phyloP scores from a whole-genome alignment of 345 rosid genomes.

The Camelina laxa region DNA sequence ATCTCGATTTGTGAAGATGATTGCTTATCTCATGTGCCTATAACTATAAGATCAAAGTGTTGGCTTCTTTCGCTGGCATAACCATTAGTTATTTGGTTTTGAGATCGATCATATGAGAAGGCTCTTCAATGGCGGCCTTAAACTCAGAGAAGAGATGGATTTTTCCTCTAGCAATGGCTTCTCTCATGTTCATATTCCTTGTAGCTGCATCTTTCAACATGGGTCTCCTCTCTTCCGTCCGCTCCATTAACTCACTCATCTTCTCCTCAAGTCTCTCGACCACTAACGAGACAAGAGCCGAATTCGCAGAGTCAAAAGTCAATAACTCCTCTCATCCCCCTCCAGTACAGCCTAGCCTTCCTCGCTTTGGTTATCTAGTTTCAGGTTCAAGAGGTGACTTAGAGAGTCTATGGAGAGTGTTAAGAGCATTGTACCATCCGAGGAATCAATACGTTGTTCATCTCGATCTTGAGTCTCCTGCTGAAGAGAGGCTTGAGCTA shows the following conservation, averaged over 20 bases:
- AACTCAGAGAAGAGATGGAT: constrained; percentile 94
- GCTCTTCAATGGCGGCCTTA: constrained; percentile 57
- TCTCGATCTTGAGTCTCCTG: constrained; percentile 90
- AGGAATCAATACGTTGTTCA: constrained; percentile 88
- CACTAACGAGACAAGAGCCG: constrained; percentile 41
- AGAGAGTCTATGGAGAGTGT: constrained; percentile 94
- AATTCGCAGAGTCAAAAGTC: constrained; percentile 64
- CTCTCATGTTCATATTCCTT: constrained; percentile 74
- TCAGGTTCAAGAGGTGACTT: constrained; percentile 94
- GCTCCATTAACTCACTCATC: constrained; percentile 72
- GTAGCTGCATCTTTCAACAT: constrained; percentile 84
- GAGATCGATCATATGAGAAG: constrained; percentile 42
- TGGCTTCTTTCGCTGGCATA: constrained; percentile 10
- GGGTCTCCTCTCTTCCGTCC: constrained; percentile 82
- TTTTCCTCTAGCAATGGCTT: constrained; percentile 80
- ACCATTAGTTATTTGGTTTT: constrained; percentile 10
- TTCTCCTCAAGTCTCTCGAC: constrained; percentile 53
- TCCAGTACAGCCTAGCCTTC: constrained; percentile 59
- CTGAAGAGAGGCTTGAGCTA: constrained; percentile 82
- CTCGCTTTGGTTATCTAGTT: constrained; percentile 92
- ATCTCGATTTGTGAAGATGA: constrained; percentile 8
- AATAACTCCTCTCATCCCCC: constrained; percentile 42
- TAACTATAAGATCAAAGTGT: not conserved
- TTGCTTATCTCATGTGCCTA: not conserved
- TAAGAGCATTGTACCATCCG: constrained; percentile 86